Base-by-base conservation (phyloP, 352 stramenopile species). In the Pythium insidiosum region DNA sequence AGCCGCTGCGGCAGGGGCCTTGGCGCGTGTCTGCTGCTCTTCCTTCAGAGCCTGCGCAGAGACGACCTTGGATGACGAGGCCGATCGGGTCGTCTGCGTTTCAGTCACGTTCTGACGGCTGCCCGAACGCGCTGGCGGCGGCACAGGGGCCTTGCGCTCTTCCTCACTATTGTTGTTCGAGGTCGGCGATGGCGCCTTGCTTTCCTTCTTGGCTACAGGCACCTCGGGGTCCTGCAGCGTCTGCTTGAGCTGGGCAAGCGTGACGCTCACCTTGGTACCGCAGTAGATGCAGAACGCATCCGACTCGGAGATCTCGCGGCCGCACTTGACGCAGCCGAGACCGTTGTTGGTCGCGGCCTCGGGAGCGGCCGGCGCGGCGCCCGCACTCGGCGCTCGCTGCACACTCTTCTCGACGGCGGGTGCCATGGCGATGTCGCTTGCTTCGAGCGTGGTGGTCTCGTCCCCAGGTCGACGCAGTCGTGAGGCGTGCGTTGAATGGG, bases 251-350 rank as follows among this genome's bases (percentile, higher is more conserved):
- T 83, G 67, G 5, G 68, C 66, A 21, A 84, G 43, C 54, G 73
- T 77, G 39, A 79, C 53, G 42, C 67, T 80, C 49, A 90, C 77
- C 42, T 90, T 90, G 43, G 77, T 92, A 51, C 80, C 80, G 47
- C 80, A 92, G 62, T 84, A 92, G 61, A 92, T 92, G 58, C 80
- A 92, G 61, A 92, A 89, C 33, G 77, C 63, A 64, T 92, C 80
- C 21, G 70, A 43, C 43, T 80, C 61, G 35, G 77, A 68, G 50
- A 92, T 75, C 34, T 85, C 70, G 42, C 73, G 72, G 43, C 66
- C 65, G 47, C 80, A 92, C 47, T 88, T 89, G 58, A 86, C 68
- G 51, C 80, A 92, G 39, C 31, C 66, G 42, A 84, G 63, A 7
- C 54, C 57, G 38, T 62, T 67, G 64, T 82, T 76, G 58, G 54